These are phyloP conservation scores for Sinapis alba DNA, from an alignment of 441 rosid species.

Conservation along the genomic window DNA sequence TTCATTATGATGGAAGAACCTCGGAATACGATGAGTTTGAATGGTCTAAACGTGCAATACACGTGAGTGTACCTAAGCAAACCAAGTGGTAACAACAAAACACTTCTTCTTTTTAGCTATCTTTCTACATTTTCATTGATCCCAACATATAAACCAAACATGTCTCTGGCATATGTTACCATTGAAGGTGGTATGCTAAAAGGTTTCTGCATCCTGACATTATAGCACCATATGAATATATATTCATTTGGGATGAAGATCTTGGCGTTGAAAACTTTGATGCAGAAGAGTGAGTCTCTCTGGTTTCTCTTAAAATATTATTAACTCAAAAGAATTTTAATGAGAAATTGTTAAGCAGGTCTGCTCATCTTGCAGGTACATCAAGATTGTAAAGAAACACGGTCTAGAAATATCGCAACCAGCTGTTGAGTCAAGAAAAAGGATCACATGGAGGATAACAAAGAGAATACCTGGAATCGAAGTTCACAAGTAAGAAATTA, in stretches of 20 bases:
- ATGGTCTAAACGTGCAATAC: slow-evolving; percentile 92
- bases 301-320: neutral
- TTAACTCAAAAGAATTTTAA: neutral
- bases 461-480: slow-evolving; percentile 79
- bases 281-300: slow-evolving; percentile 74
- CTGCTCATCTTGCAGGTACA: slow-evolving; percentile 50
- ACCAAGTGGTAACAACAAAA: slow-evolving; percentile 64
- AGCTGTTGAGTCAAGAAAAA: slow-evolving; percentile 75
- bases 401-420: slow-evolving; percentile 95
- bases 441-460: slow-evolving; percentile 90
- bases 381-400: slow-evolving; percentile 75
- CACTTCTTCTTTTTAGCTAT: neutral
- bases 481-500: slow-evolving; percentile 79
- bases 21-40: slow-evolving; percentile 92
- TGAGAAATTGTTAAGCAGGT: neutral
- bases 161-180: neutral
- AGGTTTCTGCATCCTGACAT: slow-evolving; percentile 96
- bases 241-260: slow-evolving; percentile 98
- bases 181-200: slow-evolving; percentile 97
- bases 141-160: neutral
- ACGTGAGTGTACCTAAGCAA: slow-evolving; percentile 75
- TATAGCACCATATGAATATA: slow-evolving; percentile 87
- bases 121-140: slow-evolving; percentile 6
- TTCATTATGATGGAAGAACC: slow-evolving; percentile 87
- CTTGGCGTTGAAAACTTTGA: slow-evolving; percentile 87